These are phyloP conservation scores for Thraustochytrium sp. DNA, from an alignment of 352 stramenopile genomes.

Conservation along the genomic window DNA sequence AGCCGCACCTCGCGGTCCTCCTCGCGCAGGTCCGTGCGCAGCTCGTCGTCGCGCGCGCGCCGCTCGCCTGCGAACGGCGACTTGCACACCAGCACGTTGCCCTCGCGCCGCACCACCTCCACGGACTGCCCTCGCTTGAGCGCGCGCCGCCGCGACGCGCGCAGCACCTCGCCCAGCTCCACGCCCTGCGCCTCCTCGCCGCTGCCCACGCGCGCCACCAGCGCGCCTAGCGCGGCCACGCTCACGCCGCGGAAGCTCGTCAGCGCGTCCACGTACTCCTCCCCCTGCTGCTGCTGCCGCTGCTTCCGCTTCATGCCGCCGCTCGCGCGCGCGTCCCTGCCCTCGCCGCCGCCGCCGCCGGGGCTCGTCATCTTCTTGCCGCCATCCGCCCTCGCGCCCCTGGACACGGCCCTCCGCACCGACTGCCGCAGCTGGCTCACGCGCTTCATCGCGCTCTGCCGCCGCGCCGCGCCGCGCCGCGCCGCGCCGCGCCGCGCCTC, in stretches of 20 bases:
- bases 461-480: background rate
- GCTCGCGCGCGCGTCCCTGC: too few species aligned
- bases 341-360: too few species aligned
- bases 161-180: background rate
- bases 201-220: background rate
- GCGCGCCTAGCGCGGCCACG: background rate
- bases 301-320: background rate
- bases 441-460: background rate
- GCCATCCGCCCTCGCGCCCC: background rate
- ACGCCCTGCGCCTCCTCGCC: background rate
- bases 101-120: background rate
- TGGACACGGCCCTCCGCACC: background rate
- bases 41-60: background rate
- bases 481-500: too few species aligned
- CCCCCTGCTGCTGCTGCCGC: background rate
- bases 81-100: background rate
- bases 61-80: background rate
- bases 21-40: background rate
- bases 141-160: background rate
- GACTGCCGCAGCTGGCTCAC: background rate
- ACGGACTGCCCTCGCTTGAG: slow-evolving; percentile 13
- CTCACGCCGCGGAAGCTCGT: slow-evolving; percentile 3
- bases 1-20: background rate
- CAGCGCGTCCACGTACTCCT: background rate
- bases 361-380: too few species aligned